phyloP scores from a whole-genome alignment of 2,329 filamentous ascomycete genomes.

The Xylariaceae sp. region DNA sequence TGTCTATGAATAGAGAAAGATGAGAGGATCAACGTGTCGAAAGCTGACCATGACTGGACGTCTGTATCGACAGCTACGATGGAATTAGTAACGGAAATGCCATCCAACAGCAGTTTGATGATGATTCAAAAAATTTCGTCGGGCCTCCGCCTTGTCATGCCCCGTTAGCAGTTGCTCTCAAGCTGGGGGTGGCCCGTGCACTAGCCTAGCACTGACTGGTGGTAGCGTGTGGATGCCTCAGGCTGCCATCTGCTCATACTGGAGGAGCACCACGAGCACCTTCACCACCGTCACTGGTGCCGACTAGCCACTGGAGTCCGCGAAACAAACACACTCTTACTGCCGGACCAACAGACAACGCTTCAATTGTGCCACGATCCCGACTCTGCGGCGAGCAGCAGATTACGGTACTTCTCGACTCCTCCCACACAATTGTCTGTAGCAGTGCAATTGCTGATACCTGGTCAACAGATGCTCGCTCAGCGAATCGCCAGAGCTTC shows the following conservation, averaged over 20 bases:
- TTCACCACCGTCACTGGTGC: too few species aligned
- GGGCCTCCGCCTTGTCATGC: constrained; percentile 5
- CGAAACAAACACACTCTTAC: too few species aligned
- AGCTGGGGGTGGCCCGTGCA: too few species aligned
- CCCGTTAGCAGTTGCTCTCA: too few species aligned
- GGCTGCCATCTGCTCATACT: too few species aligned
- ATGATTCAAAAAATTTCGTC: constrained; percentile 30
- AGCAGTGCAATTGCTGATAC: constrained; percentile 1
- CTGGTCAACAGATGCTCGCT: constrained; percentile 47
- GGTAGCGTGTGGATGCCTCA: too few species aligned
- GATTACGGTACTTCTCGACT: constrained; percentile 25
- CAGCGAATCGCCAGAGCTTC: constrained; percentile 49
- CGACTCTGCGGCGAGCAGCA: too few species aligned
- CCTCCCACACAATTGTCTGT: neutral
- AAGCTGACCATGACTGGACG: constrained; percentile 49
- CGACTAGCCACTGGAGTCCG: too few species aligned
- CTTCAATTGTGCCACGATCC: too few species aligned
- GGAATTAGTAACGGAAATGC: constrained; percentile 34
- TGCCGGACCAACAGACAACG: too few species aligned
- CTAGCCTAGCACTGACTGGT: too few species aligned
- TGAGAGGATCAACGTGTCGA: constrained; percentile 32
- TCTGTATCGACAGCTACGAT: constrained; percentile 38
- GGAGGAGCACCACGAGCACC: too few species aligned
- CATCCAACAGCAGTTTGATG: constrained; percentile 40
- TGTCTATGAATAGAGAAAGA: constrained; percentile 45